Base-by-base conservation (phyloP, 495 filamentous ascomycete species). In the Trichoderma reesei region DNA sequence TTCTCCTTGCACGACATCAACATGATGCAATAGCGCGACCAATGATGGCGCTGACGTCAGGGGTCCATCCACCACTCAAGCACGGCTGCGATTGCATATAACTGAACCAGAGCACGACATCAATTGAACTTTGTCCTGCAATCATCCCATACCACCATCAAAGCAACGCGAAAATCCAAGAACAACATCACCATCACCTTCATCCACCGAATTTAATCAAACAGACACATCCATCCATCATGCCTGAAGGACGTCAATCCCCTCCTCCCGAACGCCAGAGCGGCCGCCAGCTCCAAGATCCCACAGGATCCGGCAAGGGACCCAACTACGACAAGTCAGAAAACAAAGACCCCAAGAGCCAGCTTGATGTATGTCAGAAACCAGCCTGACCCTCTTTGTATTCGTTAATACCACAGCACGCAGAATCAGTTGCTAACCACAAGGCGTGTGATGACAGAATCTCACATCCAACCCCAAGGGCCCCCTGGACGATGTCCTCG, bases 251-350 rank as follows among this genome's bases (percentile, higher is more conserved):
- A 73, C 88, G 86, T 68, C 85, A 96, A 72, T 98, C 93, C 10
- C 93, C 93, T 14, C 76, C 85, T 18, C 90, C 90, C 9, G 87
- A 91, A 77, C 60, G 69, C 60, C 88, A 89, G 71, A 72, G 80
- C n/a, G 84, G 81, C 62, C 72, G 76, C 38, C 92, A 97, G 74
- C 76, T 84, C 59, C 72, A 78, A 42, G 84, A 83, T 6, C 68
- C 79, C 3, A 79, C 80, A 0, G 83, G 75, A 41, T 75, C 78
- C 51, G 86, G 90, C 67, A 80, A 87, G 67, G 82, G 37, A 72
- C 72, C 26, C 70, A 81, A 59, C 73, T 73, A 6, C 70, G 68
- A 44, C 71, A 79, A n/a, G 70, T 81, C 69, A 81, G 81, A 71
- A 74, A 83, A 26, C 65, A 72, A 82, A 46, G 63, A 65, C 18